phyloP scores from a whole-genome alignment of 805 yeast genomes.

The Myxozyma mucilagina region DNA sequence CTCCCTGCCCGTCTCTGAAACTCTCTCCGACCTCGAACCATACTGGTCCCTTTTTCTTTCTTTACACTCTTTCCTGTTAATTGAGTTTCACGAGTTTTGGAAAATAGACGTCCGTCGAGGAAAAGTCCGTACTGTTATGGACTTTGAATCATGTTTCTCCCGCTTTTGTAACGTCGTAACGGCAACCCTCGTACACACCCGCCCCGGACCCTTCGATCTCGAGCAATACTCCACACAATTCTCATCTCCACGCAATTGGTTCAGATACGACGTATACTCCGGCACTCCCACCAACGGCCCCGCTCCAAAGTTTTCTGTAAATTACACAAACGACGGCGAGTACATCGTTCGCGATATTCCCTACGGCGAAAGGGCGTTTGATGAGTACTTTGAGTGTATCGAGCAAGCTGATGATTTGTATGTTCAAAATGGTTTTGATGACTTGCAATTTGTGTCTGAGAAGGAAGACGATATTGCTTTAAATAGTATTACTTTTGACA shows the following conservation, averaged over 20 bases:
- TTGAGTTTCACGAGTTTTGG: slow-evolving; percentile 33
- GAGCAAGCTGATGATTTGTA: neutral
- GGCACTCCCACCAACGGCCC: neutral
- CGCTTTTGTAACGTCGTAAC: slow-evolving; percentile 10
- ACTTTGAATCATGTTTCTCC: slow-evolving; percentile 33
- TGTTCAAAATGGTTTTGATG: neutral
- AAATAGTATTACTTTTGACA: too few species aligned
- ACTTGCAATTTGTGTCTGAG: too few species aligned
- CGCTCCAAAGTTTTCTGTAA: neutral
- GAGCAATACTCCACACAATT: neutral
- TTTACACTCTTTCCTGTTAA: slow-evolving; percentile 20
- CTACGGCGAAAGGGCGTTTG: neutral
- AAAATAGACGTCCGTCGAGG: slow-evolving; percentile 6
- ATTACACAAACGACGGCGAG: neutral
- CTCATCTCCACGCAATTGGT: neutral
- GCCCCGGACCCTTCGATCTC: slow-evolving; percentile 10
- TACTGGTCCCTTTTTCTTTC: slow-evolving; percentile 20
- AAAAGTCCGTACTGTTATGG: slow-evolving; percentile 32
- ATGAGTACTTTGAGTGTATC: neutral
- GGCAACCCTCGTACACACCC: neutral
- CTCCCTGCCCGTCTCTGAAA: neutral
- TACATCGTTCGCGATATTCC: neutral
- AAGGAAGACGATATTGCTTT: too few species aligned
- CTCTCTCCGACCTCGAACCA: neutral
- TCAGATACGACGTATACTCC: neutral